phyloP scores from a whole-genome alignment of 192 early-diverging fungal species.

The Backusella sp. region DNA sequence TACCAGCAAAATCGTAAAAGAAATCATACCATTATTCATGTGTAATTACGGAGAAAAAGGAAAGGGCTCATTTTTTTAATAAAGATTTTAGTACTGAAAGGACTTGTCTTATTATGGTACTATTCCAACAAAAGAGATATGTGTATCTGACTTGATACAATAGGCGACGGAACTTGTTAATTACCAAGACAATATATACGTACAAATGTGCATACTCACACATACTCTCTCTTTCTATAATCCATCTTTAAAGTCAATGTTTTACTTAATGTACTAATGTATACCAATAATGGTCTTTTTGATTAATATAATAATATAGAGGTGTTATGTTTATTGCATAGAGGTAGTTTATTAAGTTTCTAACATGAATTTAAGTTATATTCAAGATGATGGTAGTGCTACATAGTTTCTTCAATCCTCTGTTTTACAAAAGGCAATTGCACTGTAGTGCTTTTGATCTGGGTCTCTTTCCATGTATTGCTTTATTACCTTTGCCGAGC shows the following conservation, averaged over 20 bases:
- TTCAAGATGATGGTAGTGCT: background rate
- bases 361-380: background rate
- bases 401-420: background rate
- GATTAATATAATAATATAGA: too few relatives aligned
- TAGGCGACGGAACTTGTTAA: background rate
- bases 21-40: background rate
- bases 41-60: background rate
- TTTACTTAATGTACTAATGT: too few relatives aligned
- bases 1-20: background rate
- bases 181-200: background rate
- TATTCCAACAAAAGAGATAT: too few relatives aligned
- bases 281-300: too few relatives aligned
- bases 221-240: background rate
- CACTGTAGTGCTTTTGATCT: slow-evolving; percentile 60
- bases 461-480: slow-evolving; percentile 70
- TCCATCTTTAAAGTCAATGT: too few relatives aligned
- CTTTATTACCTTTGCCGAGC: slow-evolving; percentile 55
- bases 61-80: background rate
- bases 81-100: background rate
- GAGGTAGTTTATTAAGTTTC: background rate
- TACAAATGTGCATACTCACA: too few relatives aligned
- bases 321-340: background rate
- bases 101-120: too few relatives aligned
- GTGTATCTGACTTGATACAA: too few relatives aligned
- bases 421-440: slow-evolving; percentile 52